Evolutionary conservation across 345 rosid species (phyloP).

Genomic region (Melaleuca alternifolia): DNA sequence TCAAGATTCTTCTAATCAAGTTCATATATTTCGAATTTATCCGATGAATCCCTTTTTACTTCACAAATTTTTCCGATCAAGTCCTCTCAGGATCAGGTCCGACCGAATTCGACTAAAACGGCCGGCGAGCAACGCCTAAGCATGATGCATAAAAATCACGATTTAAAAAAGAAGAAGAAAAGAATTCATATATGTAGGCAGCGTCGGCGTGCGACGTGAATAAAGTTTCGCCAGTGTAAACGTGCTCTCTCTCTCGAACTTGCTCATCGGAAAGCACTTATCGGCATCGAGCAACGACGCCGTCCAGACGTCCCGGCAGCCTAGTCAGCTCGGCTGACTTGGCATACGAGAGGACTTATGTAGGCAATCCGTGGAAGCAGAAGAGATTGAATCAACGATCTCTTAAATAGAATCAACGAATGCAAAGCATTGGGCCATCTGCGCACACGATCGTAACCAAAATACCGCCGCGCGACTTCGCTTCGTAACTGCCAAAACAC

Average conservation of each 20-base stretch:
- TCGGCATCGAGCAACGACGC: no score
- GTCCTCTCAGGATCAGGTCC: no score
- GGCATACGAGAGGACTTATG: no score
- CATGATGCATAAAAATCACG: neutral
- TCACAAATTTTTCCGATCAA: no score
- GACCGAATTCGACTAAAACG: no score
- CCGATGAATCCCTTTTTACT: neutral
- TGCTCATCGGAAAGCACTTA: neutral
- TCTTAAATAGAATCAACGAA: neutral
- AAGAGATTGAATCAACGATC: no score
- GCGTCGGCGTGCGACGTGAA: fast-evolving
- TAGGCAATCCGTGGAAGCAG: no score
- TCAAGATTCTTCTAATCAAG: neutral
- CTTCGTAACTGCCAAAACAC: neutral
- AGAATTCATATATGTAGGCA: neutral
- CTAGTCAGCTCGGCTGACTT: no score
- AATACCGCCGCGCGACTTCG: fast-evolving
- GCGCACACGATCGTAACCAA: neutral
- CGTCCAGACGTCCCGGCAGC: fast-evolving
- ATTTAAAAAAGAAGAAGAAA: no score
- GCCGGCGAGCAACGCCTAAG: neutral
- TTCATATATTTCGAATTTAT: neutral
- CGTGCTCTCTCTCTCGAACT: fast-evolving
- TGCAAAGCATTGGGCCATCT: neutral
- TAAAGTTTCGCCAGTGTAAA: neutral